Conservation (phyloP, 164 flowering plant species). For the Sedum album region DNA sequence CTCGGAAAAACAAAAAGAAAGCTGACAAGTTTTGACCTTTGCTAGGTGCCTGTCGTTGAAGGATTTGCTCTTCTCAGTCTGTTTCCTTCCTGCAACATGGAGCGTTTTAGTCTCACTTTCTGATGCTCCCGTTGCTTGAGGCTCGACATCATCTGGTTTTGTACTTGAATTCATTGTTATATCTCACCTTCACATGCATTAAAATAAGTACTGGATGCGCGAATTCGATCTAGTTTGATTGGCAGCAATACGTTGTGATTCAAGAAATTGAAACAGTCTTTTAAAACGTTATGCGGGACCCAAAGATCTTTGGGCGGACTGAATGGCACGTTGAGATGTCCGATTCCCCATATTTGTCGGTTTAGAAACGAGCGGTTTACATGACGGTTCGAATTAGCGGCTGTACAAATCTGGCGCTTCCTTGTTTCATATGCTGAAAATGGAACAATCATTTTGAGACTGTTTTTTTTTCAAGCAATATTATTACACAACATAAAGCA, state of each 20-base stretch:
- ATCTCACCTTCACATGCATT: not conserved
- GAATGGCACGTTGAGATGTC: too few species aligned
- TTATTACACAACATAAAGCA: too few species aligned
- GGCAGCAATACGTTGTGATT: not conserved
- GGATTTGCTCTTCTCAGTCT: not conserved
- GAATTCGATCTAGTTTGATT: too few species aligned
- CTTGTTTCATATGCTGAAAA: too few species aligned
- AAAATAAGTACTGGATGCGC: not conserved
- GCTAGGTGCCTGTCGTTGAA: conserved; percentile 1
- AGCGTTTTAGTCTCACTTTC: not conserved
- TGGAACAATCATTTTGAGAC: too few species aligned
- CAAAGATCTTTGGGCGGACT: too few species aligned
- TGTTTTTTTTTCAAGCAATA: too few species aligned
- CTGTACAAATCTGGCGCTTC: too few species aligned
- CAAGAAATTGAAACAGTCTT: not conserved
- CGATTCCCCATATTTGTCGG: too few species aligned
- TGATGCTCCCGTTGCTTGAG: not conserved
- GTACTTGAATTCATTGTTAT: not conserved
- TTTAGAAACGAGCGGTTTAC: too few species aligned
- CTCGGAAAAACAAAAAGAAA: not conserved
- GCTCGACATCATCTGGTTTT: not conserved
- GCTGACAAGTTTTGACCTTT: not conserved
- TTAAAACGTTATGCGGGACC: too few species aligned
- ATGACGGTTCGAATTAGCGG: too few species aligned
- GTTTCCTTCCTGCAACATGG: not conserved